These are phyloP conservation scores for Claviceps quebecensis DNA, from an alignment of 2,329 filamentous ascomycete species.

Conservation along the genomic window DNA sequence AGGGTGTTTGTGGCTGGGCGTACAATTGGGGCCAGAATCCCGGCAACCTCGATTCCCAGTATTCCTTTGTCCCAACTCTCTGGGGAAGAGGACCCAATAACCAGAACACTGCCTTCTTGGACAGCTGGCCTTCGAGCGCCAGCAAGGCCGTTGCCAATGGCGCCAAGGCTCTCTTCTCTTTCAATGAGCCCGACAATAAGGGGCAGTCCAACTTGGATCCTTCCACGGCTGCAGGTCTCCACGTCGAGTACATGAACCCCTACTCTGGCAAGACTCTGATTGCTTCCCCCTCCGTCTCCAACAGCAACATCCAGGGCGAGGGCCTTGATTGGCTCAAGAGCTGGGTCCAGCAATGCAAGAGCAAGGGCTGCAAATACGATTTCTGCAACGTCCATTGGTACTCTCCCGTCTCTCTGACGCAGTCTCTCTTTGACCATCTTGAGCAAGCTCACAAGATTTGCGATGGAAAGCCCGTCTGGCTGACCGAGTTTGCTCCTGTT, in stretches of 20 bases:
- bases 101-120: conserved; percentile 11
- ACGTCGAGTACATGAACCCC: conserved; percentile 40
- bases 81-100: conserved; percentile 32
- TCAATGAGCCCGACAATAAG: conserved; percentile 57
- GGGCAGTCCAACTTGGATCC: conserved; percentile 45
- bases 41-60: conserved; percentile 25
- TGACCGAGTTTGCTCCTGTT: conserved; percentile 49
- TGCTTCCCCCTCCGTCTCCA: conserved; percentile 47
- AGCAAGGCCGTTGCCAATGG: conserved; percentile 38
- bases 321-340: conserved; percentile 31
- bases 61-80: conserved; percentile 54
- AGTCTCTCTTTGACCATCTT: conserved; percentile 47
- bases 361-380: conserved; percentile 34
- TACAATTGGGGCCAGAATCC: conserved; percentile 53
- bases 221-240: conserved; percentile 34
- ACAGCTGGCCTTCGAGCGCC: conserved; percentile 40
- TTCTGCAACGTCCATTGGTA: conserved; percentile 55
- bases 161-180: conserved; percentile 44
- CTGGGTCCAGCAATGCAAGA: conserved; percentile 1
- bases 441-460: conserved; percentile 30
- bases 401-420: conserved; percentile 30
- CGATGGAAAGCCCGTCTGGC: conserved; percentile 39
- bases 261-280: conserved; percentile 40
- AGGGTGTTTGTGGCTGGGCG: conserved; percentile 36
- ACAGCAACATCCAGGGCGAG: conserved; percentile 34